Evolutionary conservation across 805 yeast genomes (phyloP).

Genomic region (Candida patagonica): DNA sequence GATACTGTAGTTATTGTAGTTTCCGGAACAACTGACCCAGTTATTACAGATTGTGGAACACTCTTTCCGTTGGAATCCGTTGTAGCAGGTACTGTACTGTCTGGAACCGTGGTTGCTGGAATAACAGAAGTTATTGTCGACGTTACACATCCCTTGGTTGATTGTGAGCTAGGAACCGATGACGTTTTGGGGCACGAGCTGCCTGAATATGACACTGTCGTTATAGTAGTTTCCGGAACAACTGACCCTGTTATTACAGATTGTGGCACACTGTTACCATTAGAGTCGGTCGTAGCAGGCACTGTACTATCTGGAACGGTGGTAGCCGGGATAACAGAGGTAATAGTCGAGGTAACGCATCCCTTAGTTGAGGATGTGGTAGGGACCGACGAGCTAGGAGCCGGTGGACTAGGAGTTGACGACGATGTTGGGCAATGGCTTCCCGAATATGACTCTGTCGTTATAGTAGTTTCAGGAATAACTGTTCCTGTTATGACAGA

Average conservation of each 20-base stretch:
- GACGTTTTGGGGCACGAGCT: background rate
- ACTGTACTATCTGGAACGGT: background rate
- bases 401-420: background rate
- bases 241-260: background rate
- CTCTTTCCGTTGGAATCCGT: slow-evolving; percentile 9
- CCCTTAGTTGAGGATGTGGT: background rate
- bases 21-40: background rate
- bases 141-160: background rate
- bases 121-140: slow-evolving; percentile 2
- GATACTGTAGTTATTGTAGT: background rate
- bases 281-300: background rate
- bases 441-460: background rate
- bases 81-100: slow-evolving; percentile 11
- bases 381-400: background rate
- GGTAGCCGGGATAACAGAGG: slow-evolving; percentile 9
- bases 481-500: slow-evolving; percentile 1
- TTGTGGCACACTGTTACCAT: background rate
- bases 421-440: background rate
- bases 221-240: background rate
- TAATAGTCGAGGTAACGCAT: background rate
- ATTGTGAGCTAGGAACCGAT: background rate
- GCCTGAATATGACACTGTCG: background rate
- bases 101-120: slow-evolving; percentile 14
- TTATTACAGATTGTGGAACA: slow-evolving; percentile 8
- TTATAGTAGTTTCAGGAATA: background rate